Conservation (phyloP, 495 filamentous ascomycete genomes). For the Podospora tetraspora region DNA sequence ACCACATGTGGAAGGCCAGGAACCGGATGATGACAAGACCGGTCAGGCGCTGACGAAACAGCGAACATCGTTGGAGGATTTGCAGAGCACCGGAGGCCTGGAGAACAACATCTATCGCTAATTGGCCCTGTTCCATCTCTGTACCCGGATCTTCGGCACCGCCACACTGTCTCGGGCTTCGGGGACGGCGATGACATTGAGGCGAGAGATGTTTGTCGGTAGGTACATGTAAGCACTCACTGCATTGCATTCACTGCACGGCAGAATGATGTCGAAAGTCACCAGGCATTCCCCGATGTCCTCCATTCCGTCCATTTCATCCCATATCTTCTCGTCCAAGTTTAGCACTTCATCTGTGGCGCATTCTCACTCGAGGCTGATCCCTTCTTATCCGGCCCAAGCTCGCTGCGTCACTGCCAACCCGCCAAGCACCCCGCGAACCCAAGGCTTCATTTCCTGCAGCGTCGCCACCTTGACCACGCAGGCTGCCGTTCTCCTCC, state of each 20-base stretch:
- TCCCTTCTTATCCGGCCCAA: slow-evolving; percentile 23
- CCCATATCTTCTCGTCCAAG: neutral
- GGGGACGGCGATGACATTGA: neutral
- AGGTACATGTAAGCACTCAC: neutral
- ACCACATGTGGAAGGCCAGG: neutral
- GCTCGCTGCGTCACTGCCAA: slow-evolving; percentile 25
- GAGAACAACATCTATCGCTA: neutral
- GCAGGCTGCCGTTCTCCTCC: slow-evolving; percentile 8
- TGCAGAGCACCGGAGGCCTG: neutral
- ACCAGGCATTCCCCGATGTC: neutral
- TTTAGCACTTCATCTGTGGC: slow-evolving; percentile 1
- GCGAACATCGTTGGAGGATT: neutral
- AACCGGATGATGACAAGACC: neutral
- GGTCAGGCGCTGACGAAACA: neutral
- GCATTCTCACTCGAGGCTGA: slow-evolving; percentile 17
- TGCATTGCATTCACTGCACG: neutral
- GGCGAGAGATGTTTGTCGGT: neutral
- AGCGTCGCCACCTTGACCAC: slow-evolving; percentile 3
- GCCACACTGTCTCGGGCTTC: neutral
- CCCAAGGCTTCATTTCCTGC: slow-evolving; percentile 9
- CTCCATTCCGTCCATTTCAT: neutral
- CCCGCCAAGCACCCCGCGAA: slow-evolving; percentile 18
- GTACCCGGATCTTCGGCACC: neutral
- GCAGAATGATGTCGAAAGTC: neutral
- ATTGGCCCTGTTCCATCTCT: neutral